Conservation (phyloP, 495 filamentous ascomycete genomes). For the Hyaloscypha hepaticicola region DNA sequence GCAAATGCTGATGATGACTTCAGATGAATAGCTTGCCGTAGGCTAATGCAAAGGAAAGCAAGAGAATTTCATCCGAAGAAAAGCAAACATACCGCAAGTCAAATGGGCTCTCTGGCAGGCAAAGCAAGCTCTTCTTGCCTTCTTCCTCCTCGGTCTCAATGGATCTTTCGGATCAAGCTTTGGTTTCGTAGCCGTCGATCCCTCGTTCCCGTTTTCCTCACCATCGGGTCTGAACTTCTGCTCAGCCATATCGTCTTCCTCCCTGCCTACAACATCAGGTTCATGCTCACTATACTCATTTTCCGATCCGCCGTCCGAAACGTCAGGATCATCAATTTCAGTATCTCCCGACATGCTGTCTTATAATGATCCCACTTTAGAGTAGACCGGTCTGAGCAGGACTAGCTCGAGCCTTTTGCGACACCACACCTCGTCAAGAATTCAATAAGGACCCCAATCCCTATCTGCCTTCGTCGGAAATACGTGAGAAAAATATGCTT, state of each 20-base stretch:
- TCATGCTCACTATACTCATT: constrained; percentile 52
- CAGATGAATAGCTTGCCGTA: constrained; percentile 24
- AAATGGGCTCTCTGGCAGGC: constrained; percentile 97
- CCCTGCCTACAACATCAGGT: constrained; percentile 35
- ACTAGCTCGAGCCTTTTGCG: constrained; percentile 24
- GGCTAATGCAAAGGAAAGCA: constrained; percentile 24
- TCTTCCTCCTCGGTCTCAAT: constrained; percentile 84
- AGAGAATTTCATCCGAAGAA: background rate
- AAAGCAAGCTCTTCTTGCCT: constrained; percentile 92
- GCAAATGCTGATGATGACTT: constrained; percentile 22
- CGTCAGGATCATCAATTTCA: constrained; percentile 32
- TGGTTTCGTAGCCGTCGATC: constrained; percentile 48
- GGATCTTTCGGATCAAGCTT: constrained; percentile 80
- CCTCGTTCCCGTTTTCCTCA: constrained; percentile 39
- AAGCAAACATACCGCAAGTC: constrained; percentile 81
- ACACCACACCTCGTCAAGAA: constrained; percentile 30
- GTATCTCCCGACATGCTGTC: constrained; percentile 34
- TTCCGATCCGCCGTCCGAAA: constrained; percentile 53
- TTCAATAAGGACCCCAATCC: constrained; percentile 24
- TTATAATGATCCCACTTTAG: constrained; percentile 27
- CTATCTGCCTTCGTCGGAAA: constrained; percentile 13
- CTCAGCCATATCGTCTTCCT: constrained; percentile 61
- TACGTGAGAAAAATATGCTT: constrained; percentile 11
- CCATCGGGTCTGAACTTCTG: constrained; percentile 44
- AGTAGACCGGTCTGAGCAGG: background rate